phyloP scores from a whole-genome alignment of 768 basidiomycete species.

The Tulasnella sp. region DNA sequence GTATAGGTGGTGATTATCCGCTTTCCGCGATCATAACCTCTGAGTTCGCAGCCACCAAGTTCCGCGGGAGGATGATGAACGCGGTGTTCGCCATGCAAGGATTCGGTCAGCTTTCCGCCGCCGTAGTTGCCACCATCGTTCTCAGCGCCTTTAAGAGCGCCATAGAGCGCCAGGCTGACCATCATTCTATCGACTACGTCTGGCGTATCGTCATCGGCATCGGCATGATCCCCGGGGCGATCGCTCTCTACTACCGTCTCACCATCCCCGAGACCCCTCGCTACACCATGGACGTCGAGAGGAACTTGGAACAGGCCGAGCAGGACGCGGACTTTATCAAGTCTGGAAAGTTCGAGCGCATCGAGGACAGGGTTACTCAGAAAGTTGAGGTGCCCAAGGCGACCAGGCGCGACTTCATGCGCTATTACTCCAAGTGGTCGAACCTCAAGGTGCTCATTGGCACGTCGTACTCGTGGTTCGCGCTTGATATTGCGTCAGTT shows the following conservation, averaged over 20 bases:
- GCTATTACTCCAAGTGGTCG: slow-evolving; percentile 54
- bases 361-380: slow-evolving; percentile 44
- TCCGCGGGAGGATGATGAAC: slow-evolving; percentile 78
- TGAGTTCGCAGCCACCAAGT: slow-evolving; percentile 70
- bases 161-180: slow-evolving; percentile 35
- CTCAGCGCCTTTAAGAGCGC: slow-evolving; percentile 55
- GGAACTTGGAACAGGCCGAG: slow-evolving; percentile 64
- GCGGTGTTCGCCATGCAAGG: slow-evolving; percentile 80
- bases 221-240: slow-evolving; percentile 66
- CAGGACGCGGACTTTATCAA: slow-evolving; percentile 57
- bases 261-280: slow-evolving; percentile 83
- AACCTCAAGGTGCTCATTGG: slow-evolving; percentile 75
- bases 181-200: slow-evolving; percentile 52
- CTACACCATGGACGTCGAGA: slow-evolving; percentile 84
- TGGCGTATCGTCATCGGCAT: slow-evolving; percentile 87
- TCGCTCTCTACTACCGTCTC: slow-evolving; percentile 57
- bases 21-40: slow-evolving; percentile 68
- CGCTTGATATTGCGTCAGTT: slow-evolving; percentile 57
- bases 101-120: slow-evolving; percentile 77
- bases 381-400: slow-evolving; percentile 61
- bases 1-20: slow-evolving; percentile 86
- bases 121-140: slow-evolving; percentile 52
- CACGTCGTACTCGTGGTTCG: slow-evolving; percentile 78
- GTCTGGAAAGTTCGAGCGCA: slow-evolving; percentile 19
- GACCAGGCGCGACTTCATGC: slow-evolving; percentile 49